Base-by-base conservation (phyloP, 2,329 filamentous ascomycete genomes). In the Blastomyces emzantsi region DNA sequence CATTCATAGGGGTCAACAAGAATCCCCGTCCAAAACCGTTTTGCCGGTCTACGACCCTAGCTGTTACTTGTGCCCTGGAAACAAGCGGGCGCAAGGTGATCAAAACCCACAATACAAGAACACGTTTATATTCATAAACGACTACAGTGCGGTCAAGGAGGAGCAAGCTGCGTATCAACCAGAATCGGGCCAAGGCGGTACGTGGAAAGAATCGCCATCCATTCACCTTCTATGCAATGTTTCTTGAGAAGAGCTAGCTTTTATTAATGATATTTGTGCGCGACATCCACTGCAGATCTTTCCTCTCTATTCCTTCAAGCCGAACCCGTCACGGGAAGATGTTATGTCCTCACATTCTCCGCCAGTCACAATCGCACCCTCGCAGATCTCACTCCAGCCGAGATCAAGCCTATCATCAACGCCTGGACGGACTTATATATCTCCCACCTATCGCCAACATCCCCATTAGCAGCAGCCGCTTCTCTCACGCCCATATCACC, bases 81-180 rank as follows among this genome's bases (percentile, higher is more conserved):
- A 99, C 75, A 82, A 88, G 68, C 88, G 94, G 63, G 94, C 94
- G 3, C 87, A 91, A 70, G 94, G 94, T 63, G 91, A 94, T 71
- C 75, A 77, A 65, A 99, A 99, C 71, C 93, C 94, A 1, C 81
- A 89, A 62, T 99, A 97, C 73, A 83, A 89, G 61, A 85, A 85
- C 71, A 96, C 92, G 0, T 97, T 95, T 74, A 88, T 93, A 49
- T 99, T 99, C 72, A 89, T 97, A 69, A 99, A 99, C 72, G 94
- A 99, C 75, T 99, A 94, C 77, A 95, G 91, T 71, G 94, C 94
- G 1, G 93, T 99, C 60, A 97, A 96, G 78, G 92, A 97, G 77
- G 83, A 90, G 67, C 94, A 99, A 76, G 87, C 88, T 39, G 87
- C 90, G 58, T 99, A 97, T 76, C 76, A 79, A 25, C 79, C 79